Conservation (phyloP, 208 protist genomes). For the Porcisia hertigi region DNA sequence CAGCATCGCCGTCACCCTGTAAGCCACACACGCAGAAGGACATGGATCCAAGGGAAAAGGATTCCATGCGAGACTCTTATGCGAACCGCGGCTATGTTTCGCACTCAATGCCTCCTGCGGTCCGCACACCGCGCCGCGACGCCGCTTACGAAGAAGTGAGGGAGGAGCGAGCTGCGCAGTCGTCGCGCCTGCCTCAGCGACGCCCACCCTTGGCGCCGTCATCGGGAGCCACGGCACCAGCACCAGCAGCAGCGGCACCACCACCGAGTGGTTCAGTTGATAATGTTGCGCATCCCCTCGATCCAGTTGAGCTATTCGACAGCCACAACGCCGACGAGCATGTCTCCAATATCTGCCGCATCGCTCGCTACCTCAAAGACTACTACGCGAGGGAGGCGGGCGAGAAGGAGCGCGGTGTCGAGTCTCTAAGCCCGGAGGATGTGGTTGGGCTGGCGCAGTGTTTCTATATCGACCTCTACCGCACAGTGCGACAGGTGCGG, state of each 20-base stretch:
- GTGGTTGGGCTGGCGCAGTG: conserved; percentile 69
- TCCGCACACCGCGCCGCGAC: not conserved
- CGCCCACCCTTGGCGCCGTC: conserved; percentile 4
- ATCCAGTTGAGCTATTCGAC: conserved; percentile 1
- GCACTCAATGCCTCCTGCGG: not conserved
- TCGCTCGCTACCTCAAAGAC: conserved; percentile 70
- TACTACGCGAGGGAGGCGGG: conserved; percentile 63
- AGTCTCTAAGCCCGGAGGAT: conserved; percentile 75
- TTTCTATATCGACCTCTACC: conserved; percentile 78
- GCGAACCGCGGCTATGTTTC: not conserved
- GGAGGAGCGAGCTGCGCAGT: conserved; percentile 4
- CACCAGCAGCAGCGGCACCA: not conserved
- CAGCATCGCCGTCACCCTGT: conserved; percentile 8
- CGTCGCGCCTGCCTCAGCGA: not conserved
- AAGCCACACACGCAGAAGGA: not conserved
- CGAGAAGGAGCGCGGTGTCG: conserved; percentile 49
- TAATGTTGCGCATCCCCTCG: not conserved
- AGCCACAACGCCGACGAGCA: conserved; percentile 23
- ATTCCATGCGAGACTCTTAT: not conserved
- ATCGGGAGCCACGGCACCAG: too few species aligned
- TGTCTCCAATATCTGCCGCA: conserved; percentile 44
- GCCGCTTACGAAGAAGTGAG: conserved; percentile 26
- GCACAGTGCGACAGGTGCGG: conserved; percentile 48
- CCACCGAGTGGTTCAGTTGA: not conserved
- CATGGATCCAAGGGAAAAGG: not conserved